Percentiles rank a stretch among this genome's conserved stretches.
Evolutionary conservation across 140 eudicot species (phyloP).

Genomic region (Stevia rebaudiana): DNA sequence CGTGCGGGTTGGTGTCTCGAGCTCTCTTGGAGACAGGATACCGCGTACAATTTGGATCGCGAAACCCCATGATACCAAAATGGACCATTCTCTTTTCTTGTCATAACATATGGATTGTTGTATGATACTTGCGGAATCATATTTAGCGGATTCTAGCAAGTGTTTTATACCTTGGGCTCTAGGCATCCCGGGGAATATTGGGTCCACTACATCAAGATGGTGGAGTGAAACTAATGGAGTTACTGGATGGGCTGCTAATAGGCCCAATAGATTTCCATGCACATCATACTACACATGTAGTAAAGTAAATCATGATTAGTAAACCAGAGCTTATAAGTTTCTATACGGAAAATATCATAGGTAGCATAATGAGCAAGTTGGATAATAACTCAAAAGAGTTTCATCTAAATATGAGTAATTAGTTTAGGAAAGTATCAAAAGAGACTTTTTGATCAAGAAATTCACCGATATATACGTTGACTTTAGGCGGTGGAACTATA

Average conservation of each 20-base stretch:
- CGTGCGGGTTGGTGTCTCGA: constrained; percentile 54
- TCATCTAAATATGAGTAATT: no score
- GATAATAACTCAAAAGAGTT: not conserved
- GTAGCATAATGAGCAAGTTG: not conserved
- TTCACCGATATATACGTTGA: not conserved
- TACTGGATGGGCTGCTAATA: constrained; percentile 63
- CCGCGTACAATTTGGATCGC: constrained; percentile 47
- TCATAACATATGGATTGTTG: constrained; percentile 75
- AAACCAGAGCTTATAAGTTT: constrained; percentile 13
- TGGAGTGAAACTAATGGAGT: constrained; percentile 66
- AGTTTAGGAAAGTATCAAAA: no score
- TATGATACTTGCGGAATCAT: constrained; percentile 56
- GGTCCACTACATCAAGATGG: constrained; percentile 63
- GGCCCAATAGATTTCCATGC: constrained; percentile 50
- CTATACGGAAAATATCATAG: not conserved
- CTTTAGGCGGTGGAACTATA: no score
- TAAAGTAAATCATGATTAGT: constrained; percentile 1
- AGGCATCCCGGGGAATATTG: constrained; percentile 47
- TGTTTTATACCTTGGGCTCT: constrained; percentile 42
- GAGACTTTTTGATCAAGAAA: not conserved
- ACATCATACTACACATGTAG: constrained; percentile 51
- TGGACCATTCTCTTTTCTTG: constrained; percentile 39
- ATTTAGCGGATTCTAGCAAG: constrained; percentile 36
- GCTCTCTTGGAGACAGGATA: constrained; percentile 42
- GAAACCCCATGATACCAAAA: constrained; percentile 78